Evolutionary conservation across 164 flowering plant genomes (phyloP).

Genomic region (Vitis rotundifolia): DNA sequence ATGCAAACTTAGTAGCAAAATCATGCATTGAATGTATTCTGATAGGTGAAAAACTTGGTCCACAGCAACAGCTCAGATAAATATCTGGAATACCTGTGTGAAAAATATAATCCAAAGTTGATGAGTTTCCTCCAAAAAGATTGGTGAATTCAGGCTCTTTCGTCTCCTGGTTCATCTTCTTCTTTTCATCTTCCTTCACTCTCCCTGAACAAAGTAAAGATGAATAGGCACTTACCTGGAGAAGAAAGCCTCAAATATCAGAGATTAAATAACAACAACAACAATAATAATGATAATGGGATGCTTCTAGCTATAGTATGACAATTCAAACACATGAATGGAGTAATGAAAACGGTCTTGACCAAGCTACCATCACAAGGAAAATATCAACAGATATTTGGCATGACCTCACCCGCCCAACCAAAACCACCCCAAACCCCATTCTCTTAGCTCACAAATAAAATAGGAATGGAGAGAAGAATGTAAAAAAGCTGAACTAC

Average conservation of each 20-base stretch:
- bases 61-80: background rate
- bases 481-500: background rate
- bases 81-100: constrained; percentile 35
- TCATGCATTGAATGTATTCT: background rate
- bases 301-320: background rate
- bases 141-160: constrained; percentile 43
- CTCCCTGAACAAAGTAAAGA: constrained; percentile 11
- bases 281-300: background rate
- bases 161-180: constrained; percentile 17
- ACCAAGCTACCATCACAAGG: background rate
- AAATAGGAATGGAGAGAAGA: background rate
- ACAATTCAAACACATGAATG: background rate
- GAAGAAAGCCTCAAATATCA: constrained; percentile 5
- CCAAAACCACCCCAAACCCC: too few relatives aligned
- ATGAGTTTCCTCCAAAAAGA: constrained; percentile 6
- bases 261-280: background rate
- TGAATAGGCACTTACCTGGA: constrained; percentile 54
- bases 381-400: too few relatives aligned
- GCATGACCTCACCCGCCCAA: too few relatives aligned
- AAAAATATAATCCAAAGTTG: constrained; percentile 49
- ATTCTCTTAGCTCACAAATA: background rate
- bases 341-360: background rate
- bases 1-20: background rate
- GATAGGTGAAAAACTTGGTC: background rate
- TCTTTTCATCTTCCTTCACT: constrained; percentile 5